These are phyloP conservation scores for Rhizophlyctis rosea DNA, from an alignment of 192 early-diverging fungal genomes.

Conservation along the genomic window DNA sequence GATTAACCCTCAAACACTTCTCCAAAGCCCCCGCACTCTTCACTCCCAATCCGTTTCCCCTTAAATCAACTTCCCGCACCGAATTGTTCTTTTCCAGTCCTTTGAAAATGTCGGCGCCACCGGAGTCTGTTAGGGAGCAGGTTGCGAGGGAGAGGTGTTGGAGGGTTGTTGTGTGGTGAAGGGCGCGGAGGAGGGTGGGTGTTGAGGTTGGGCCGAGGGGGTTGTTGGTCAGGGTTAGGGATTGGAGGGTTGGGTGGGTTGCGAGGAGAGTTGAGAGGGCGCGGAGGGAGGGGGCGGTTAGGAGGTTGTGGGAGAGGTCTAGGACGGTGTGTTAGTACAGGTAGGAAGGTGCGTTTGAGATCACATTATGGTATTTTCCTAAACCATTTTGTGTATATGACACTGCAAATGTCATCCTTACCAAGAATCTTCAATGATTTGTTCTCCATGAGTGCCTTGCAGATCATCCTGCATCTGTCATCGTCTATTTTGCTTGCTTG, in stretches of 20 bases:
- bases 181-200: constrained; percentile 30
- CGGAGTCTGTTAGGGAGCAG: constrained; percentile 39
- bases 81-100: constrained; percentile 26
- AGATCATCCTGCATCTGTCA: constrained; percentile 40
- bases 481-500: constrained; percentile 42
- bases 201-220: constrained; percentile 34
- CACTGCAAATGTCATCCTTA: too few species aligned
- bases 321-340: background rate
- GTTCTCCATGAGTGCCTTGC: constrained; percentile 35
- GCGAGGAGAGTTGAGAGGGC: constrained; percentile 44
- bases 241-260: constrained; percentile 22
- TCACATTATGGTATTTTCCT: background rate
- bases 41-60: constrained; percentile 34
- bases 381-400: background rate
- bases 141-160: constrained; percentile 33
- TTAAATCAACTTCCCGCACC: constrained; percentile 33
- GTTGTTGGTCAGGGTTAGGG: constrained; percentile 44
- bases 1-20: constrained; percentile 32
- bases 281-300: constrained; percentile 41
- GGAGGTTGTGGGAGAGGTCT: constrained; percentile 54
- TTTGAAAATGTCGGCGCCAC: constrained; percentile 30
- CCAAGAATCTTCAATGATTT: constrained; percentile 34
- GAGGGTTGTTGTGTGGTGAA: constrained; percentile 30
- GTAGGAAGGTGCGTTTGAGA: constrained; percentile 12
- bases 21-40: constrained; percentile 28